phyloP scores from a whole-genome alignment of 768 basidiomycete species.

The Boletus pseudopeckii region DNA sequence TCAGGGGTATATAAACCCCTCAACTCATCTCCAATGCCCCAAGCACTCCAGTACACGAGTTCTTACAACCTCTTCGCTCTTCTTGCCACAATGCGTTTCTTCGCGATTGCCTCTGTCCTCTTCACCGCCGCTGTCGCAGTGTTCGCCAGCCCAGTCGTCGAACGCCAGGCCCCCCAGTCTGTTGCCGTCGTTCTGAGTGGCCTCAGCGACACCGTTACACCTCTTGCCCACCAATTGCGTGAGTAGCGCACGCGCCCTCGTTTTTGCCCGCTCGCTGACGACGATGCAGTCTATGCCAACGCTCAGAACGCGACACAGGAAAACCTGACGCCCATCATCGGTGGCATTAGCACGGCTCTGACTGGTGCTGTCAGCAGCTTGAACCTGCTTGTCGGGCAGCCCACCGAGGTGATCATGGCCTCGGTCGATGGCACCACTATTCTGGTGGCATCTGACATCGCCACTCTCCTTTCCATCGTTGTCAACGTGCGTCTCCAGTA shows the following conservation, averaged over 20 bases:
- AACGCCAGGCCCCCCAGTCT: conserved; percentile 4
- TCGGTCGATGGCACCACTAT: conserved; percentile 2
- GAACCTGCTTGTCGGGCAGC: conserved; percentile 5
- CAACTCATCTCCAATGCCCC: not conserved
- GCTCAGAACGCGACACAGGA: conserved; percentile 10
- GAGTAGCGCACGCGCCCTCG: not conserved
- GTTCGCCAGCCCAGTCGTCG: conserved; percentile 8
- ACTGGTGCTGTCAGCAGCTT: conserved; percentile 1
- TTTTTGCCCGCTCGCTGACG: not conserved
- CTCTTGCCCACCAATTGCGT: conserved; percentile 11
- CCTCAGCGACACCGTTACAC: conserved; percentile 1
- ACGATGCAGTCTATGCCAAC: conserved; percentile 9
- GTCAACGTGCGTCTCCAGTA: conserved; percentile 2
- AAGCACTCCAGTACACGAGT: conserved; percentile 11
- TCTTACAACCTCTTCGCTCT: not conserved
- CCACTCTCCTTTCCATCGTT: not conserved
- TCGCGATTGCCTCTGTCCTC: conserved; percentile 3
- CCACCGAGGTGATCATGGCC: not conserved
- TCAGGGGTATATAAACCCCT: conserved; percentile 11
- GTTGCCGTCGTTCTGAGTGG: conserved; percentile 2
- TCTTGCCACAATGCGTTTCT: conserved; percentile 9
- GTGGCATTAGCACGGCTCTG: conserved; percentile 5
- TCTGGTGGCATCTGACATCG: conserved; percentile 2
- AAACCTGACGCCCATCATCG: conserved; percentile 3
- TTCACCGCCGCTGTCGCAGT: conserved; percentile 6